phyloP scores from a whole-genome alignment of 1,284 basidiomycete species.

The Sanguinoderma infundibulare region DNA sequence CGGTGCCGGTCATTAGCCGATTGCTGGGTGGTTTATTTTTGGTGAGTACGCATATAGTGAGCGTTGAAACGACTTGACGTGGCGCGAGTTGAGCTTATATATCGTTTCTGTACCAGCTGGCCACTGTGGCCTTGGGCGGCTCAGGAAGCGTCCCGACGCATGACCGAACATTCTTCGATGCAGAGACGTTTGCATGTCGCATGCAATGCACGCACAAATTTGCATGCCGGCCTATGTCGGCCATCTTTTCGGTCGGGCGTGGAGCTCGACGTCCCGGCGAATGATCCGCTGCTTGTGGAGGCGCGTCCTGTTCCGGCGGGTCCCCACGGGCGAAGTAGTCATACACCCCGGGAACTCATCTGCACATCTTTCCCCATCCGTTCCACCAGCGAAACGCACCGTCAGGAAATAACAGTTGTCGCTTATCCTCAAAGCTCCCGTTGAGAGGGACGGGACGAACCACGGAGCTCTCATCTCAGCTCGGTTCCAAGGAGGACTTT shows the following conservation, averaged over 20 bases:
- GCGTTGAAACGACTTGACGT: neutral
- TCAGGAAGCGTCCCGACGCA: too few relatives aligned
- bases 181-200: too few relatives aligned
- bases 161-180: too few relatives aligned
- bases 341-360: constrained; percentile 13
- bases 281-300: constrained; percentile 51
- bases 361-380: neutral
- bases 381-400: constrained; percentile 15
- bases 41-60: neutral
- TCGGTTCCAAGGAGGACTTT: too few relatives aligned
- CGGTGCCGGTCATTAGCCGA: neutral
- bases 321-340: constrained; percentile 31
- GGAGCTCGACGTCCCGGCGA: constrained; percentile 49
- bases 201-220: too few relatives aligned
- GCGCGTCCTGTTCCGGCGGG: constrained; percentile 23
- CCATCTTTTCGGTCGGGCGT: too few relatives aligned
- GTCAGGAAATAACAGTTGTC: constrained; percentile 38
- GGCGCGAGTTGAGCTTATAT: neutral
- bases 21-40: neutral
- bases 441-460: constrained; percentile 25
- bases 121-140: too few relatives aligned
- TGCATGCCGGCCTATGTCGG: too few relatives aligned
- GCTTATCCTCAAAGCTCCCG: constrained; percentile 33
- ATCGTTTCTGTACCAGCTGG: too few relatives aligned
- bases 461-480: constrained; percentile 4